Percentiles rank a stretch among this genome's conserved stretches.
Evolutionary conservation across 257 asterid species (phyloP).

Genomic region (Salvia miltiorrhiza): DNA sequence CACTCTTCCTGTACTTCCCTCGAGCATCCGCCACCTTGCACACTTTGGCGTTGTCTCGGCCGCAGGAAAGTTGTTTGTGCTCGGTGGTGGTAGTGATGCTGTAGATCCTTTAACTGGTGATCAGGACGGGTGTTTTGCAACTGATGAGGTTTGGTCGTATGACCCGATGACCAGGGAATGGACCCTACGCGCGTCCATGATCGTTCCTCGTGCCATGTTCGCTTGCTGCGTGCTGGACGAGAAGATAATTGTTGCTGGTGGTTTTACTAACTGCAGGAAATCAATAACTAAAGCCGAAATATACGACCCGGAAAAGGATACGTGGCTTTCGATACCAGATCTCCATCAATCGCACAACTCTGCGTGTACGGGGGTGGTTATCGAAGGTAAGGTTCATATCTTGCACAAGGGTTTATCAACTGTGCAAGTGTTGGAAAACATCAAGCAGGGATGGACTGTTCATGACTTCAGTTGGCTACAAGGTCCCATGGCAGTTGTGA

Average conservation of each 20-base stretch:
- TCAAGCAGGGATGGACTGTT: slow-evolving; percentile 77
- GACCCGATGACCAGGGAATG: slow-evolving; percentile 64
- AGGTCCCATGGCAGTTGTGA: slow-evolving; percentile 91
- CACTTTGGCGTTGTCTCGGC: slow-evolving; percentile 89
- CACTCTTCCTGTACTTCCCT: slow-evolving; percentile 83
- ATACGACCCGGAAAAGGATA: slow-evolving; percentile 79
- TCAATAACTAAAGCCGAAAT: slow-evolving; percentile 91
- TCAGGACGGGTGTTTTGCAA: slow-evolving; percentile 94
- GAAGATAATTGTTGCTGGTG: slow-evolving; percentile 91
- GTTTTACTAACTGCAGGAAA: slow-evolving; percentile 84
- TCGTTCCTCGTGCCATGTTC: slow-evolving; percentile 94
- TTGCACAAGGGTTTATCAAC: slow-evolving; percentile 90
- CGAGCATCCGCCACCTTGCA: slow-evolving; percentile 84
- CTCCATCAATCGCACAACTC: slow-evolving; percentile 83
- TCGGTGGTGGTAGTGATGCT: slow-evolving; percentile 95
- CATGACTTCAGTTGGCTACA: slow-evolving; percentile 88
- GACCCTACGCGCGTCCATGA: slow-evolving; percentile 73
- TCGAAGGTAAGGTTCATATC: slow-evolving; percentile 76
- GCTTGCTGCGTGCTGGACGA: slow-evolving; percentile 92
- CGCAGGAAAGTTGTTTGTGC: slow-evolving; percentile 83
- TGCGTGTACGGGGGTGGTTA: slow-evolving; percentile 80
- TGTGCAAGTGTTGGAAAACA: slow-evolving; percentile 70
- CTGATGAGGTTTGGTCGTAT: slow-evolving; percentile 91
- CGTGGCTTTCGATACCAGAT: slow-evolving; percentile 84
- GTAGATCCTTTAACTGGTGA: slow-evolving; percentile 96